A percentile compares a stretch with the other conserved stretches of the same genome.
Conservation (phyloP, 129 eudicot genomes). For the Flaveria sonorensis region DNA sequence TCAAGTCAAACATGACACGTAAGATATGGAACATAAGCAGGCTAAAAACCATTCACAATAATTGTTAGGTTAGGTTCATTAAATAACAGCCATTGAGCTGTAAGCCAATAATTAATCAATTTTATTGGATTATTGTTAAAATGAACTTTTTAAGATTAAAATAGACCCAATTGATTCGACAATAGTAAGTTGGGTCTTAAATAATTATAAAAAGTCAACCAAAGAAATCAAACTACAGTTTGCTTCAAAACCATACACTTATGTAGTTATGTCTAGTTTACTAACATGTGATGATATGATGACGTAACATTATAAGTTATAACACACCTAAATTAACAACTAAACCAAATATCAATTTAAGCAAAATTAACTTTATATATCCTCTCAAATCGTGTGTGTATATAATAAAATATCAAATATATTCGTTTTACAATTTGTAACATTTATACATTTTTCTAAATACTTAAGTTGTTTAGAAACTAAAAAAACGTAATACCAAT, state of each 20-base stretch:
- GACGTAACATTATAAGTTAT: background rate
- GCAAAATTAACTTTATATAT: background rate
- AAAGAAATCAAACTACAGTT: conserved; percentile 7
- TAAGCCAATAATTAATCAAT: background rate
- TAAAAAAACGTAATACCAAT: background rate
- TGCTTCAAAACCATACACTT: background rate
- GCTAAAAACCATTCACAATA: background rate
- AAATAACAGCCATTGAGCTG: conserved; percentile 3
- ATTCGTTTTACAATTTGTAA: too few relatives aligned
- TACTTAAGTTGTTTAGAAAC: too few relatives aligned
- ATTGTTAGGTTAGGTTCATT: background rate
- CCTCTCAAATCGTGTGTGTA: background rate
- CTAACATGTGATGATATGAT: background rate
- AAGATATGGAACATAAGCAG: background rate
- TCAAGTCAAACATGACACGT: background rate
- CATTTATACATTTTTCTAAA: background rate
- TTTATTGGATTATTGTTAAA: background rate
- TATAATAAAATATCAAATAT: background rate
- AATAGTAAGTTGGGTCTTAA: conserved; percentile 1
- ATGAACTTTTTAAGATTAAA: background rate
- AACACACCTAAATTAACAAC: background rate
- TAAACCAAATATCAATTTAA: background rate
- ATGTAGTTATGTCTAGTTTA: background rate
- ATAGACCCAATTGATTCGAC: conserved; percentile 7
- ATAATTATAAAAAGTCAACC: background rate